Evolutionary conservation across 805 yeast genomes (phyloP).

Genomic region (Scheffersomyces lignosus): DNA sequence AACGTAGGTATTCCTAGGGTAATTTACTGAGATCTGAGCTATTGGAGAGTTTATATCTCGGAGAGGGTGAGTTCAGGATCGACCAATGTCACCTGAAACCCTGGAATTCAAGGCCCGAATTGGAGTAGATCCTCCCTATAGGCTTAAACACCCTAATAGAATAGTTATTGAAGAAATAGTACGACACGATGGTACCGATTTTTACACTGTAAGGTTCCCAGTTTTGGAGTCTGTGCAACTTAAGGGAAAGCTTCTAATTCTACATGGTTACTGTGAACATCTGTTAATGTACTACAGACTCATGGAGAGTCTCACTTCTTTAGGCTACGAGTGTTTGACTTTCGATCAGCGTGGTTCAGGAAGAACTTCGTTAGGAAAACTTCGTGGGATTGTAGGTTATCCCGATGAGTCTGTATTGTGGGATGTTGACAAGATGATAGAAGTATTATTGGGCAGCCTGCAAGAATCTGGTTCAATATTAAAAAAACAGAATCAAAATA

Average conservation of each 20-base stretch:
- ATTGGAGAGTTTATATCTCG: too few relatives aligned
- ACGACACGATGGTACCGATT: slow-evolving; percentile 8
- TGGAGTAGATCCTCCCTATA: not conserved
- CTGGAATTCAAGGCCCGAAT: too few relatives aligned
- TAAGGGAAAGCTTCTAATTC: slow-evolving; percentile 7
- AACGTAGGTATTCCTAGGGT: too few relatives aligned
- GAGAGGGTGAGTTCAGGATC: too few relatives aligned
- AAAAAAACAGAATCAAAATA: not conserved
- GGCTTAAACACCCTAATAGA: not conserved
- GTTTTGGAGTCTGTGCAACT: not conserved
- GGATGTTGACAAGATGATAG: slow-evolving; percentile 11
- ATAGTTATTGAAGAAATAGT: not conserved
- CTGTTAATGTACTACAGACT: slow-evolving; percentile 7
- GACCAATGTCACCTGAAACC: too few relatives aligned
- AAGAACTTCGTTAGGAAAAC: slow-evolving; percentile 8
- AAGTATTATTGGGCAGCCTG: too few relatives aligned
- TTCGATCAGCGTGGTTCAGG: slow-evolving; percentile 14
- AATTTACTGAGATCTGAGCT: too few relatives aligned
- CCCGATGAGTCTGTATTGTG: not conserved
- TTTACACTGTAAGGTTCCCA: slow-evolving; percentile 11
- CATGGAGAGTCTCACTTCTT: slow-evolving; percentile 8
- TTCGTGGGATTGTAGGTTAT: slow-evolving; percentile 9
- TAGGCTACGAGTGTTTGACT: slow-evolving; percentile 10
- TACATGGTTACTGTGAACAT: slow-evolving; percentile 15
- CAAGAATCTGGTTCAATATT: too few relatives aligned